Conservation (phyloP, 1,284 basidiomycete genomes). For the Tetrapyrgos nigripes region DNA sequence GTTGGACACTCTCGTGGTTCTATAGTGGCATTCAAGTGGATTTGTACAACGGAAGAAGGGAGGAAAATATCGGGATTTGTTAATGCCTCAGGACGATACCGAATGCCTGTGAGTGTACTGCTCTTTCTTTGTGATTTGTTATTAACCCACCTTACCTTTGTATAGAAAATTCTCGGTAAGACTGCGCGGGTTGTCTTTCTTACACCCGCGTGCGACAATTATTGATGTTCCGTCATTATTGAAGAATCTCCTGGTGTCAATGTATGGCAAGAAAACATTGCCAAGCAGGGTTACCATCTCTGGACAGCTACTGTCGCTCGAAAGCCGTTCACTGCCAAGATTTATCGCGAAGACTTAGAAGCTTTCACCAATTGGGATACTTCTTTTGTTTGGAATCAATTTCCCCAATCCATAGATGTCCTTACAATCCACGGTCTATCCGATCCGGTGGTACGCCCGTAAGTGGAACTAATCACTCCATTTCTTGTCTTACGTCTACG, state of each 20-base stretch:
- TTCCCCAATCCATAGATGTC: conserved; percentile 65
- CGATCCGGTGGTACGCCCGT: conserved; percentile 73
- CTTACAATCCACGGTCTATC: conserved; percentile 72
- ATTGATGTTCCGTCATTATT: background rate
- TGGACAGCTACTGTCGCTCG: conserved; percentile 69
- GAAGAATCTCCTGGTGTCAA: conserved; percentile 44
- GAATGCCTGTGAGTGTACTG: conserved; percentile 77
- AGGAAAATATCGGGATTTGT: conserved; percentile 61
- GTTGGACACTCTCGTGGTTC: conserved; percentile 80
- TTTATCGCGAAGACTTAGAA: conserved; percentile 64
- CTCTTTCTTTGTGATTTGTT: no score
- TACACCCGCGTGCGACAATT: background rate
- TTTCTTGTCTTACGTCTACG: conserved; percentile 1
- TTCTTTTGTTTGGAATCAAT: conserved; percentile 65
- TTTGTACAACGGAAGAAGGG: conserved; percentile 65
- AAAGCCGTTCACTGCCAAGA: conserved; percentile 53
- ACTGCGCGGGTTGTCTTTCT: background rate
- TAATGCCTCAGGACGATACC: conserved; percentile 75
- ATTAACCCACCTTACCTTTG: background rate
- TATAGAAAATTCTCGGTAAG: conserved; percentile 55
- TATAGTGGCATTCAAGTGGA: conserved; percentile 69
- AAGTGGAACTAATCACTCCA: conserved; percentile 37
- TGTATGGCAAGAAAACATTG: conserved; percentile 54
- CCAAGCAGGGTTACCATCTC: conserved; percentile 60
- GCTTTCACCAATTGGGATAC: conserved; percentile 68